Base-by-base conservation (phyloP, 2,329 filamentous ascomycete genomes). In the Amylocarpus encephaloides region DNA sequence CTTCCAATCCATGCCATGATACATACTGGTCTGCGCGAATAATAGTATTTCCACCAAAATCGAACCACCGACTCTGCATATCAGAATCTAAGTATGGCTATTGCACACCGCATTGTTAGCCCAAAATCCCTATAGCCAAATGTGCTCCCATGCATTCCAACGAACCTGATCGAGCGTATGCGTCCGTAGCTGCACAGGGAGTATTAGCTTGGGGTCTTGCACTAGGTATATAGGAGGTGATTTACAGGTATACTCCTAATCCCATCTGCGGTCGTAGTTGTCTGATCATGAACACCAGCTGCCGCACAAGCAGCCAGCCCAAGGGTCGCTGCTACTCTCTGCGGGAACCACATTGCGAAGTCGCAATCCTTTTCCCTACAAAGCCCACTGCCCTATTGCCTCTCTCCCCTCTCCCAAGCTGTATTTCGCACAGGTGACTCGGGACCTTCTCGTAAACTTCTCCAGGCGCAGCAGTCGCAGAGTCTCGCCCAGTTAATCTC, bases 51-150 rank as follows among this genome's bases (percentile, higher is more conserved):
- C 92, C 93, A 67, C 93, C 93, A 79, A 94, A 98, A 73, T 98
- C 93, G 72, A 92, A 98, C 92, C 93, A 98, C 67, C 93, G 85
- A 73, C 88, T 95, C 73, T 94, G 87, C 85, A 97, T 91, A 70
- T 97, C 93, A 54, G 90, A 93, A 73, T 98, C 93, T 62, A 98
- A 82, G 72, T 96, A 98, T 55, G 93, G 93, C 86, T 96, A 66
- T 53, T 58, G 49, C n/a, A 36, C 19, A 16, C 11, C 26, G n/a
- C 29, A 19, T 4, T 18, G 45, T 51, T 38, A 51, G 49, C 29
- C 13, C 16, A 6, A 18, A 29, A 26, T 12, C 13, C 22, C 11
- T 22, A 35, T 39, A 4, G 39, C 2, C 1, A 34, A 18, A 15
- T 35, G 6, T 18, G 19, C n/a, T 29, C n/a, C 9, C 6, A 11